Conservation (phyloP, 2,329 filamentous ascomycete genomes). For the Hypoxylon rubiginosum region DNA sequence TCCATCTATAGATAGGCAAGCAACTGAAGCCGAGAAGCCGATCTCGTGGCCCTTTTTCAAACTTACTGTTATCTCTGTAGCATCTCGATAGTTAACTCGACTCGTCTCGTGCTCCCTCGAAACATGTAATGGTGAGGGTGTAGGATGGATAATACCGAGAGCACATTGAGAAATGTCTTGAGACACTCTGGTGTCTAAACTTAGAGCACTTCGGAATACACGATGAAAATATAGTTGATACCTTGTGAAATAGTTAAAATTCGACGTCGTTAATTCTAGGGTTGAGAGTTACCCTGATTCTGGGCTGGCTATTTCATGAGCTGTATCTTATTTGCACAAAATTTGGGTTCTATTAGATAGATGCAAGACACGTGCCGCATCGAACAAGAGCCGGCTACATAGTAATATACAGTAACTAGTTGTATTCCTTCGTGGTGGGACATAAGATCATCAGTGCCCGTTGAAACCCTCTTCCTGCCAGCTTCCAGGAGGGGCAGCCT, state of each 20-base stretch:
- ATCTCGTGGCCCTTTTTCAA: slow-evolving; percentile 19
- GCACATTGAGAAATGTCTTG: background rate
- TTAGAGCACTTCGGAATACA: background rate
- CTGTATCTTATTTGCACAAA: slow-evolving; percentile 10
- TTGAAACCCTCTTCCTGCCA: slow-evolving; percentile 76
- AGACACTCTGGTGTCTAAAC: background rate
- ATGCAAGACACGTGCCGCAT: slow-evolving; percentile 25
- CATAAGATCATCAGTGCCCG: slow-evolving; percentile 51
- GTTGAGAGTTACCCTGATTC: background rate
- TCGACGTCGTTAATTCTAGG: background rate
- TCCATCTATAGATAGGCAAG: slow-evolving; percentile 25
- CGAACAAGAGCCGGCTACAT: slow-evolving; percentile 30
- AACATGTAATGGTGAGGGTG: background rate
- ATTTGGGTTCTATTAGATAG: slow-evolving; percentile 30
- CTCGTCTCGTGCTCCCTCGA: slow-evolving; percentile 2
- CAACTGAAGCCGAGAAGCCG: slow-evolving; percentile 11
- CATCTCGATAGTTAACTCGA: background rate
- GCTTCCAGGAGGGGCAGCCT: slow-evolving; percentile 61
- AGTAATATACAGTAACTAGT: slow-evolving; percentile 33
- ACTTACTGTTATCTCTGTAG: slow-evolving; percentile 10
- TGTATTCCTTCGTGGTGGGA: slow-evolving; percentile 8
- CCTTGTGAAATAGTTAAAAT: background rate
- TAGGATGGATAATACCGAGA: background rate
- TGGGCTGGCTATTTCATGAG: background rate
- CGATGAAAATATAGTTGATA: background rate